A percentile compares a stretch with the other conserved stretches of the same genome.
These are phyloP conservation scores for Leccinum ponderosum DNA, from an alignment of 1,284 basidiomycete species.

Conservation along the genomic window DNA sequence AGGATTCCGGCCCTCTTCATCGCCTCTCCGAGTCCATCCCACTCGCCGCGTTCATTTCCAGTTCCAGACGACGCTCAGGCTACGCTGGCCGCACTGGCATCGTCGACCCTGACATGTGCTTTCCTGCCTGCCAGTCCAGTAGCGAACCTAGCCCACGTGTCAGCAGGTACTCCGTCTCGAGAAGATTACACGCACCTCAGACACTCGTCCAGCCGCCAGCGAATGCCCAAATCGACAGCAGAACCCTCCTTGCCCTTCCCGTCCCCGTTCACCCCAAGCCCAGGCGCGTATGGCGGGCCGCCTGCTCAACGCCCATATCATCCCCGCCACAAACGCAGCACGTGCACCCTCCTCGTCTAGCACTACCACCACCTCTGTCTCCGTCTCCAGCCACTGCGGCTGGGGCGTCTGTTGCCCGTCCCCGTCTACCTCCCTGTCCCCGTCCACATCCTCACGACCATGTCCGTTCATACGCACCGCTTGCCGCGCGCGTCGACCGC, in stretches of 20 bases:
- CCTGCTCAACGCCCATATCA: constrained; percentile 74
- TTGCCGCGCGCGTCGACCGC: too few species aligned
- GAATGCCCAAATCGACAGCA: constrained; percentile 46
- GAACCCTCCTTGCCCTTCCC: constrained; percentile 45
- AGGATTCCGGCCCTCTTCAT: constrained; percentile 61
- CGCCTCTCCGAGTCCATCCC: constrained; percentile 70
- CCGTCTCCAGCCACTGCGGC: constrained; percentile 10
- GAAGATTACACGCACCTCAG: constrained; percentile 47
- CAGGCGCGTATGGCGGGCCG: constrained; percentile 70
- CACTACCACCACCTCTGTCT: constrained; percentile 30
- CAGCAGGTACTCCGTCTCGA: not conserved
- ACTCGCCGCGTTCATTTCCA: constrained; percentile 38
- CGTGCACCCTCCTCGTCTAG: constrained; percentile 73
- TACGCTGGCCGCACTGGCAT: constrained; percentile 3
- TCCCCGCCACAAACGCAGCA: constrained; percentile 77
- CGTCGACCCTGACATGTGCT: constrained; percentile 33
- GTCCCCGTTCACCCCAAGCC: constrained; percentile 33
- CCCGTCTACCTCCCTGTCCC: not conserved
- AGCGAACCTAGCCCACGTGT: constrained; percentile 57
- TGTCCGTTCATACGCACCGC: too few species aligned
- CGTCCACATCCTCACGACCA: too few species aligned
- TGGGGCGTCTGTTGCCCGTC: constrained; percentile 28
- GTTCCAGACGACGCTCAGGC: constrained; percentile 1
- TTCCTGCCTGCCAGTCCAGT: constrained; percentile 75
- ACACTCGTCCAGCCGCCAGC: constrained; percentile 77